phyloP scores from a whole-genome alignment of 2,329 filamentous ascomycete species.

The Shiraia sp. region DNA sequence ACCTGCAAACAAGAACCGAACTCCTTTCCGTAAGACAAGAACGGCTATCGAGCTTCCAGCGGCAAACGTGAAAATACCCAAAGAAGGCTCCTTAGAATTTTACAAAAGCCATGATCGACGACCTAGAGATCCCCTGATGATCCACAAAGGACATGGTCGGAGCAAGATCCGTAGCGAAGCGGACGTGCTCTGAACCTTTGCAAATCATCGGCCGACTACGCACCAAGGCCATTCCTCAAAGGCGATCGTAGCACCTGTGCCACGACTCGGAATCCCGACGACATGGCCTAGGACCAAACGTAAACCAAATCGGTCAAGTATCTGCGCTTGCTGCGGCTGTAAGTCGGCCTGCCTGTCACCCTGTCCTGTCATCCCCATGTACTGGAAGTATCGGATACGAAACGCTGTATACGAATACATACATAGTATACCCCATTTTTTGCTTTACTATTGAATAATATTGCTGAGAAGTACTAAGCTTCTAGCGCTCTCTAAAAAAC shows the following conservation, averaged over 20 bases:
- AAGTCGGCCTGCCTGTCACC: slow-evolving; percentile 10
- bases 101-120: too few species aligned
- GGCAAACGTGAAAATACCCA: slow-evolving; percentile 28
- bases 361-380: slow-evolving; percentile 5
- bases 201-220: slow-evolving; percentile 15
- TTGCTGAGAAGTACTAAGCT: too few species aligned
- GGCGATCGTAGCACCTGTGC: slow-evolving; percentile 33
- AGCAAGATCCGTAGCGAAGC: slow-evolving; percentile 8
- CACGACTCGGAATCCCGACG: slow-evolving; percentile 33
- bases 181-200: slow-evolving; percentile 11
- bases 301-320: slow-evolving; percentile 24
- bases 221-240: slow-evolving; percentile 6
- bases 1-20: slow-evolving; percentile 15
- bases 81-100: too few species aligned
- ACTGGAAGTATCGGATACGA: not conserved
- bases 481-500: too few species aligned
- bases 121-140: not conserved
- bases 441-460: too few species aligned
- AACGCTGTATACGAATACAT: not conserved
- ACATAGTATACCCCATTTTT: too few species aligned
- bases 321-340: slow-evolving; percentile 34
- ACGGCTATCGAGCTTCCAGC: slow-evolving; percentile 38
- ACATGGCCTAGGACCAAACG: slow-evolving; percentile 32
- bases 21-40: slow-evolving; percentile 12
- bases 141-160: not conserved